Evolutionary conservation across 495 filamentous ascomycete species (phyloP).

Genomic region (Podospora appendiculata): DNA sequence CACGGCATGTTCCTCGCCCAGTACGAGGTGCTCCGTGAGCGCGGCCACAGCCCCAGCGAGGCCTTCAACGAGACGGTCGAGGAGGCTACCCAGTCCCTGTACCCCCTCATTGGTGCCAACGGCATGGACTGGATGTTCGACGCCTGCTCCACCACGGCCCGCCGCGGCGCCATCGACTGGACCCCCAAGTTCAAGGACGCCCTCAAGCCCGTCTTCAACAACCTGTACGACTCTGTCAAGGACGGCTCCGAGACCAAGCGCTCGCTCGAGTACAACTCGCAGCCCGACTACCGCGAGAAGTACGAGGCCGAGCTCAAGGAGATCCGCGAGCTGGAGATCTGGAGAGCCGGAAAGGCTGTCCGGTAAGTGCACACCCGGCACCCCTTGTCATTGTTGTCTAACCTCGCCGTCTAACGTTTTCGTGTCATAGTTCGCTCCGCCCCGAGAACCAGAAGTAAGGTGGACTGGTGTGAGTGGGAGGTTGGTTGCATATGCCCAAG

Average conservation of each 20-base stretch:
- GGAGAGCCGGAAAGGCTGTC: conserved; percentile 96
- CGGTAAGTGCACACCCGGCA: conserved; percentile 45
- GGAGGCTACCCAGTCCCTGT: conserved; percentile 95
- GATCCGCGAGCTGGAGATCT: conserved; percentile 95
- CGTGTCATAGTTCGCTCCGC: conserved; percentile 57
- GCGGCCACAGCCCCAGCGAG: conserved; percentile 92
- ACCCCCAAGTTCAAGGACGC: conserved; percentile 87
- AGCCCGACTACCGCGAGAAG: conserved; percentile 89
- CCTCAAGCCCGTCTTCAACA: conserved; percentile 96
- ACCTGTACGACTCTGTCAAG: conserved; percentile 86
- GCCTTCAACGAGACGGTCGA: conserved; percentile 99
- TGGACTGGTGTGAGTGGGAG: conserved; percentile 1
- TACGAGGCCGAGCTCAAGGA: conserved; percentile 95
- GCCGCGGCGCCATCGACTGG: conserved; percentile 99
- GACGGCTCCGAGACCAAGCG: conserved; percentile 87
- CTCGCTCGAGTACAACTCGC: conserved; percentile 89
- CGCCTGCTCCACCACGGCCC: conserved; percentile 96
- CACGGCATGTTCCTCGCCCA: conserved; percentile 99
- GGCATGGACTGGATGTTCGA: conserved; percentile 99
- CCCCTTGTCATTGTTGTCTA: neutral
- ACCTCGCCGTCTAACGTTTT: conserved; percentile 15
- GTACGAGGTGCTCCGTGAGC: conserved; percentile 99
- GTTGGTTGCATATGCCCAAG: conserved; percentile 9
- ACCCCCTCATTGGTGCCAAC: conserved; percentile 90
- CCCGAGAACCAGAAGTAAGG: conserved; percentile 86